Conservation (phyloP, 768 basidiomycete species). For the Stropharia rugosoannulata region DNA sequence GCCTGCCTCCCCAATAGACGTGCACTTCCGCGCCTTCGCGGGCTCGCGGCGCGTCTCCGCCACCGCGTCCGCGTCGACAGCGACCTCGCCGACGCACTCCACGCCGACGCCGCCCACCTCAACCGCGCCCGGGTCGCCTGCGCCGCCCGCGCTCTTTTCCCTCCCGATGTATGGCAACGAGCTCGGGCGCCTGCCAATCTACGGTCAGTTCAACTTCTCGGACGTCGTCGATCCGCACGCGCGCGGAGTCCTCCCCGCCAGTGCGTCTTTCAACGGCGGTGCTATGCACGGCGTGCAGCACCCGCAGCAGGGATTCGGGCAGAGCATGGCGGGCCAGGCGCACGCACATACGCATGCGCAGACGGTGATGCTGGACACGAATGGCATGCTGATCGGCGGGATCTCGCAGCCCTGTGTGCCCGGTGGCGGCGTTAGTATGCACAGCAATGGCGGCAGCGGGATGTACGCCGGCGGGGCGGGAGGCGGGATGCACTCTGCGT, state of each 20-base stretch:
- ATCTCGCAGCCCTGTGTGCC: no score
- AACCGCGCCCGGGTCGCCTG: conserved; percentile 5
- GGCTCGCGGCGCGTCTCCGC: conserved; percentile 27
- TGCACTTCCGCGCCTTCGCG: conserved; percentile 21
- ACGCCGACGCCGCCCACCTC: conserved; percentile 3
- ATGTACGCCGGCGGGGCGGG: neutral
- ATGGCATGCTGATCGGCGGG: neutral
- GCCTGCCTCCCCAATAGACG: conserved; percentile 8
- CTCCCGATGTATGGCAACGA: conserved; percentile 60
- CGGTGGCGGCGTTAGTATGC: neutral
- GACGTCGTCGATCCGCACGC: conserved; percentile 21
- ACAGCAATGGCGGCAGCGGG: neutral
- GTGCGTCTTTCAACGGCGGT: neutral
- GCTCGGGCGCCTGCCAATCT: conserved; percentile 52
- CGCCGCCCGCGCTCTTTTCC: conserved; percentile 22
- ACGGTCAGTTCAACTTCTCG: conserved; percentile 38
- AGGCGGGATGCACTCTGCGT: neutral
- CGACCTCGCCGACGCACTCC: neutral
- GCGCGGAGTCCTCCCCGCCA: conserved; percentile 5
- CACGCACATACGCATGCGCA: neutral
- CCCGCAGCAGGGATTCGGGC: neutral
- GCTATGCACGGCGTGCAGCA: neutral
- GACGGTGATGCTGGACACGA: neutral
- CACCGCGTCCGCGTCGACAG: conserved; percentile 12
- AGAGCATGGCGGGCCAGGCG: conserved; percentile 3